phyloP scores from a whole-genome alignment of 225 moss, liverwort and hornwort genomes.

The Asterella californica region DNA sequence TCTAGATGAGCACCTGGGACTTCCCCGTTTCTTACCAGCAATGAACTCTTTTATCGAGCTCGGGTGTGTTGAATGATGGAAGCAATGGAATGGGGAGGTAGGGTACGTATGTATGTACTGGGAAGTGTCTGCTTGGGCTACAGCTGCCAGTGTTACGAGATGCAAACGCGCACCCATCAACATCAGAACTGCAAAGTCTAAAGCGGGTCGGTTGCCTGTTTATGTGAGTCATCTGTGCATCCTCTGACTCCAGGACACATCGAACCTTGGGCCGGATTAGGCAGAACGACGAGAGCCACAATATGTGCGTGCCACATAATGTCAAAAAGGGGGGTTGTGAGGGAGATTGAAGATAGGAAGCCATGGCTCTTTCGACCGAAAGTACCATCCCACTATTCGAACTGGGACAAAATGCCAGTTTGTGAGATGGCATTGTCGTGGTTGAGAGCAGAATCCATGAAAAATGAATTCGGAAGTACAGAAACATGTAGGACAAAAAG shows the following conservation, averaged over 20 bases:
- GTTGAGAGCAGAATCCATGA: not conserved
- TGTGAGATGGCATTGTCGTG: not conserved
- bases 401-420: conserved; percentile 1
- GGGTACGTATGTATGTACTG: not conserved
- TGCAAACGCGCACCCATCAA: not conserved
- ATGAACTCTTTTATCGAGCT: not conserved
- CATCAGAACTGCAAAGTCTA: not conserved
- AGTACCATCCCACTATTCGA: not conserved
- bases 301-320: not conserved
- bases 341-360: not conserved
- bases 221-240: not conserved
- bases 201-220: not conserved
- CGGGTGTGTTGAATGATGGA: not conserved
- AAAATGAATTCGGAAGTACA: not conserved
- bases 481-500: not conserved
- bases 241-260: not conserved
- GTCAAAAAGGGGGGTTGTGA: not conserved
- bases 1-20: not conserved
- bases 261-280: conserved; percentile 10
- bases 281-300: not conserved
- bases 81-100: not conserved
- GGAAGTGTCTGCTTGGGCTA: not conserved
- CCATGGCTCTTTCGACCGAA: not conserved
- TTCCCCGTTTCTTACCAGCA: not conserved
- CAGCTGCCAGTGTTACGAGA: not conserved